phyloP scores from a whole-genome alignment of 768 basidiomycete genomes.

The Porpolomopsis calyptriformis region DNA sequence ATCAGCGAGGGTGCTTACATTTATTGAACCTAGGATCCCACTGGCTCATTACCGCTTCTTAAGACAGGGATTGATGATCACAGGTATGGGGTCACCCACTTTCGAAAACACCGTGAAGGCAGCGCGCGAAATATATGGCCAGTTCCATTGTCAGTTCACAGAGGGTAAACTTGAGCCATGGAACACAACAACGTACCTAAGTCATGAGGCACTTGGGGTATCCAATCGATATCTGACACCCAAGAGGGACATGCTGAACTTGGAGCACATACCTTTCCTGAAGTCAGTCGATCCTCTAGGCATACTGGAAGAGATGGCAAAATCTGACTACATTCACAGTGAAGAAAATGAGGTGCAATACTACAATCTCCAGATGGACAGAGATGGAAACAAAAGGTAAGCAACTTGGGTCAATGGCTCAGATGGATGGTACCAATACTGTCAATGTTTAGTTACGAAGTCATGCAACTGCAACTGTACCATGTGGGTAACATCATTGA shows the following conservation, averaged over 20 bases:
- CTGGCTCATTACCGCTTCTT: background rate
- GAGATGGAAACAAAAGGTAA: background rate
- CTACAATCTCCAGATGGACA: background rate
- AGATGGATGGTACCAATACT: background rate
- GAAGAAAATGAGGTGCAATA: constrained; percentile 13
- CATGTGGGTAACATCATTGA: constrained; percentile 9
- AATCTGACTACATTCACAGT: constrained; percentile 4
- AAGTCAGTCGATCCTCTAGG: constrained; percentile 5
- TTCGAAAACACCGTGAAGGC: background rate
- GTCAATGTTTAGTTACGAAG: background rate
- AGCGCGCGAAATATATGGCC: background rate
- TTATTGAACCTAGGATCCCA: background rate
- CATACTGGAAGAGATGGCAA: constrained; percentile 1
- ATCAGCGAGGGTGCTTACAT: too few relatives aligned
- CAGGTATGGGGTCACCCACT: background rate
- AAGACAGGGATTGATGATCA: background rate
- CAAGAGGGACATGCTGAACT: constrained; percentile 2
- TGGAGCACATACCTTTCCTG: constrained; percentile 1
- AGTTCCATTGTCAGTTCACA: background rate
- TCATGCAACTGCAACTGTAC: background rate
- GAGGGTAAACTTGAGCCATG: background rate
- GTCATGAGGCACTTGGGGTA: background rate
- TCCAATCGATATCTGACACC: constrained; percentile 5
- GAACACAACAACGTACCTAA: background rate
- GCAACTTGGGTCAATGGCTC: background rate